These are phyloP conservation scores for Lactuca sativa DNA, from an alignment of 129 eudicot genomes.

Conservation along the genomic window DNA sequence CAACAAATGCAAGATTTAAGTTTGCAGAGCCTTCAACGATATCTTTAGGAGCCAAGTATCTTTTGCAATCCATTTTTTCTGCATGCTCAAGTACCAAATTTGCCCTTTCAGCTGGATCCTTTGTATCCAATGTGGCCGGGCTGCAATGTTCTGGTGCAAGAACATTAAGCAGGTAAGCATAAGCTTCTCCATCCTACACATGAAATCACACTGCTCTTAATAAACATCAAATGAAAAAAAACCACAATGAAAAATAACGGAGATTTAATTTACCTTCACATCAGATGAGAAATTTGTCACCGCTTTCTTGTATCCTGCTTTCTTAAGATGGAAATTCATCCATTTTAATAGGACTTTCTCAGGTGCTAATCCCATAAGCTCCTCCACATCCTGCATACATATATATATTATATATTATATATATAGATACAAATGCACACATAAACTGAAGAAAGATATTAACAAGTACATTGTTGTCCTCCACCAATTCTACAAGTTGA, in stretches of 20 bases:
- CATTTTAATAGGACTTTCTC: constrained; percentile 79
- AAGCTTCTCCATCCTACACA: constrained; percentile 93
- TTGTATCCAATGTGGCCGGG: constrained; percentile 82
- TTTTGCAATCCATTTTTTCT: constrained; percentile 89
- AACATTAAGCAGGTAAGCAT: constrained; percentile 93
- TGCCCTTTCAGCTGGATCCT: constrained; percentile 87
- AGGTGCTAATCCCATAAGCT: constrained; percentile 86
- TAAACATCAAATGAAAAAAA: too few species aligned
- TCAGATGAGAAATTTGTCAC: constrained; percentile 87
- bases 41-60: constrained; percentile 79
- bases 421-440: neutral
- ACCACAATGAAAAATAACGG: neutral
- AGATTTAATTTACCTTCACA: constrained; percentile 58
- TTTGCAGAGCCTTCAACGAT: constrained; percentile 84
- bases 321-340: constrained; percentile 96
- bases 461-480: constrained; percentile 64
- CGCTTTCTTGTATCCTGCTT: constrained; percentile 83
- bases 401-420: too few species aligned
- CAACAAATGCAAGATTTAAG: constrained; percentile 90
- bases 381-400: constrained; percentile 76
- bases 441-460: neutral
- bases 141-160: constrained; percentile 95
- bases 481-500: constrained; percentile 91
- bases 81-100: constrained; percentile 93
- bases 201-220: constrained; percentile 11